Evolutionary conservation across 2,329 filamentous ascomycete genomes (phyloP).

Genomic region (Xylaria digitata): DNA sequence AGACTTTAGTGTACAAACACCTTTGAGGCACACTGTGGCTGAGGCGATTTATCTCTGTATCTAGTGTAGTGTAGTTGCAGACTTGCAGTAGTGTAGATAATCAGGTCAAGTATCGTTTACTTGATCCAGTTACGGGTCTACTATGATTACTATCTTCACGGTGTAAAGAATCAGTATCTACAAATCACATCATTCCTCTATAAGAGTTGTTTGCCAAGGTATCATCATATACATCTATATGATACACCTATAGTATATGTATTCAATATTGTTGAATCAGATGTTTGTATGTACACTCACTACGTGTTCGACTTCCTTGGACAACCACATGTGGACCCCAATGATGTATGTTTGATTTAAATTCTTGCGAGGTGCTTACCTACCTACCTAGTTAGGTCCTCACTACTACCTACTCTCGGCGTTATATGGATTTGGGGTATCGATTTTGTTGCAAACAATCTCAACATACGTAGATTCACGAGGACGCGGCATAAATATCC

Average conservation of each 20-base stretch:
- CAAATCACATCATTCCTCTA: not conserved
- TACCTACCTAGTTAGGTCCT: not conserved
- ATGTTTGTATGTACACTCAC: not conserved
- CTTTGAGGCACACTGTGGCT: slow-evolving; percentile 29
- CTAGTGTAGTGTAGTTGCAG: no score
- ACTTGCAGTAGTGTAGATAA: not conserved
- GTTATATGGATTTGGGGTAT: not conserved
- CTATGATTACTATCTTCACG: no score
- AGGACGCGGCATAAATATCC: slow-evolving; percentile 8
- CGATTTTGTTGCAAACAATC: not conserved
- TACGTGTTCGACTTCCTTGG: not conserved
- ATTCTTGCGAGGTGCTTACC: no score
- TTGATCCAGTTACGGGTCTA: not conserved
- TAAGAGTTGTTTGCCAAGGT: not conserved
- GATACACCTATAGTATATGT: no score
- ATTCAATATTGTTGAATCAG: not conserved
- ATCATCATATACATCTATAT: no score
- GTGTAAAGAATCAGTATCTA: not conserved
- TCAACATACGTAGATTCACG: not conserved
- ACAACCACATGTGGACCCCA: not conserved
- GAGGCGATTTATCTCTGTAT: not conserved
- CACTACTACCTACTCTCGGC: not conserved
- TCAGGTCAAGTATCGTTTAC: not conserved
- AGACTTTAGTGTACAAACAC: not conserved
- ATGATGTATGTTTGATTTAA: not conserved